Evolutionary conservation across 495 filamentous ascomycete genomes (phyloP), one percentile per base, ranked within the genome.

Genomic region (Aspergillus funiculosus): DNA sequence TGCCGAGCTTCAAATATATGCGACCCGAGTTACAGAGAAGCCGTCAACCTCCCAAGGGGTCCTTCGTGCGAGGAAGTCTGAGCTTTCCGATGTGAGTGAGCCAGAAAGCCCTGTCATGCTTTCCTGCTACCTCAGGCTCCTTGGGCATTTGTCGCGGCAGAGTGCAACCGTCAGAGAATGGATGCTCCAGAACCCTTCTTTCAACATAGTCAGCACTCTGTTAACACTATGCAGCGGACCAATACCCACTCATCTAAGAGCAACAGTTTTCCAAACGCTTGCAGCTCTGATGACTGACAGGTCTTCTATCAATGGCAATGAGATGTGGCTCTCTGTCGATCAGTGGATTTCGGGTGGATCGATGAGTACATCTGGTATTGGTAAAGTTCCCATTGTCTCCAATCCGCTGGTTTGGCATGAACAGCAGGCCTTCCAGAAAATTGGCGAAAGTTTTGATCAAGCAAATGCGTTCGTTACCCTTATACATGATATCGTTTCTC

Each of bases 61-160:
- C n/a, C 70, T 80, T 39, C 79, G 78, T 43, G 61, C 73, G 2
- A 72, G 76, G 43, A 85, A 85, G 53, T 68, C 74, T 17, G 83
- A 87, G 48, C 73, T 76, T n/a, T 84, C 77, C 34, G 76, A 81
- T 22, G 76, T 81, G 61, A 79, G 73, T 46, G 79, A 94, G 59
- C 89, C 87, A 17, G 94, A 98, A 61, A 86, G 84, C 35, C 79
- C 80, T 11, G 80, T 92, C 55, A 95, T 96, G 87, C 72, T 97
- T 22, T 89, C 95, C 58, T 89, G 86, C 51, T 95, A 95, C 57
- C 73, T 99, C 27, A 80, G 89, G 7, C 72, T 99, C 5, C 86
- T 94, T 46, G 78, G 85, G 3, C 87, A 91, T 58, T 64, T 96
- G 19, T 82, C 79, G 36, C 68, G 74, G 8, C 72, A 87, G 51